Evolutionary conservation across 345 rosid species (phyloP), one percentile per base, ranked within the genome.

Genomic region (Populus ilicifolia): DNA sequence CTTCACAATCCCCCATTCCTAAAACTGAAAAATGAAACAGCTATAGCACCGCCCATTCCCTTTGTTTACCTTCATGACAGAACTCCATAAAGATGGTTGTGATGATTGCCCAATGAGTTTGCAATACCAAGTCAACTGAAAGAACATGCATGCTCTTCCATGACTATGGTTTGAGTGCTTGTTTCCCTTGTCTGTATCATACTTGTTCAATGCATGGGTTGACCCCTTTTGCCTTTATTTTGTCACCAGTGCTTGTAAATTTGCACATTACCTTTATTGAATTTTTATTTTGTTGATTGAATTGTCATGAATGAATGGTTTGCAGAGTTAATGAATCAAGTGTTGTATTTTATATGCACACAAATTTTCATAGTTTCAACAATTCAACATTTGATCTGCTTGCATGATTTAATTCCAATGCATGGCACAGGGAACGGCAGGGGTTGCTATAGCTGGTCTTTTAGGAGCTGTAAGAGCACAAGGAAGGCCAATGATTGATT

Each of bases 401-500:
- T 17, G 52, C 61, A 50, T 79, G 69, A 56, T 70, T 73, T 52
- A 48, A 41, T 78, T 46, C 43, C 21, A 59, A 61, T 38, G 70
- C 38, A 64, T 48, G 52, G 21, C 67, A 72, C 82, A 93, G 98
- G 99, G 98, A 78, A 96, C 99, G 39, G 98, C 98, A 72, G 99
- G 99, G 84, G 99, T 96, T 81, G 99, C 99, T 66, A 84, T 93
- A 65, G 97, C 97, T 88, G 99, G 99, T 70, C 97, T 93, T 84
- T 88, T 95, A 86, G 98, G 99, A 84, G 98, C 98, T 65, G 99
- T 93, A 74, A 91, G 99, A 88, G 98, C 98, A 77, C 96, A 96
- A 82, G 99, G 99, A 76, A 84, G 94, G 84, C 87, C 99, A 18
- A 92, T 96, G 97, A 90, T 96, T 72, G 99, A 93, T 87, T 96